phyloP scores from a whole-genome alignment of 331 rosid species.

The Prunus yedoensis region DNA sequence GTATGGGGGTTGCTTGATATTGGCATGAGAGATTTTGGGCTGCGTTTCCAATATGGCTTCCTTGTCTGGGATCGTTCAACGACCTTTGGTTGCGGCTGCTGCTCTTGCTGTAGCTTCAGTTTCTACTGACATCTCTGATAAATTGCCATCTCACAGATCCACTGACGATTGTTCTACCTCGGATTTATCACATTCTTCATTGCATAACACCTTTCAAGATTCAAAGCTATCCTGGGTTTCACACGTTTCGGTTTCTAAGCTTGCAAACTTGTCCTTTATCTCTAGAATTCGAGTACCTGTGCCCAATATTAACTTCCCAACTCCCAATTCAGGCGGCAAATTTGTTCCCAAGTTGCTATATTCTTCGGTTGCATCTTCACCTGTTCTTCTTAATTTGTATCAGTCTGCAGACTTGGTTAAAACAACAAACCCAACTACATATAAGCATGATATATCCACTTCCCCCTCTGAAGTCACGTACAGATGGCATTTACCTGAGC shows the following conservation, averaged over 20 bases:
- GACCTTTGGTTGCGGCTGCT: slow-evolving; percentile 91
- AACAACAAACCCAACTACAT: slow-evolving; percentile 34
- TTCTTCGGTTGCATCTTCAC: slow-evolving; percentile 52
- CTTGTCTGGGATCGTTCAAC: slow-evolving; percentile 71
- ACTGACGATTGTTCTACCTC: slow-evolving; percentile 43
- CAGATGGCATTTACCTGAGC: slow-evolving; percentile 94
- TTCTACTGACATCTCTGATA: slow-evolving; percentile 60
- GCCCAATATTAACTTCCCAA: slow-evolving; percentile 52
- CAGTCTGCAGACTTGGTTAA: slow-evolving; percentile 60
- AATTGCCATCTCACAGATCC: slow-evolving; percentile 45
- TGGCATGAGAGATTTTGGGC: slow-evolving; percentile 36
- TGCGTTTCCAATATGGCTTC: slow-evolving; percentile 56
- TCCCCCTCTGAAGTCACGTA: slow-evolving; percentile 64
- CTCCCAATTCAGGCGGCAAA: slow-evolving; percentile 33
- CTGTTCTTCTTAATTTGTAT: slow-evolving; percentile 45
- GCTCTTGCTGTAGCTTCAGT: slow-evolving; percentile 80
- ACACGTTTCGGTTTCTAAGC: slow-evolving; percentile 59
- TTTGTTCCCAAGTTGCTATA: slow-evolving; percentile 27
- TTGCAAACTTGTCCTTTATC: slow-evolving; percentile 49
- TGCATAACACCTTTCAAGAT: slow-evolving; percentile 24
- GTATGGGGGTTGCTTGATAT: slow-evolving; percentile 15
- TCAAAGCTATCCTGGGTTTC: slow-evolving; percentile 49
- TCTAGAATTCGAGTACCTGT: slow-evolving; percentile 56
- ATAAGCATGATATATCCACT: slow-evolving; percentile 21
- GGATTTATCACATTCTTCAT: slow-evolving; percentile 23